Evolutionary conservation across 768 basidiomycete genomes (phyloP), one percentile per base, ranked within the genome.

Genomic region (Amanita thiersii): DNA sequence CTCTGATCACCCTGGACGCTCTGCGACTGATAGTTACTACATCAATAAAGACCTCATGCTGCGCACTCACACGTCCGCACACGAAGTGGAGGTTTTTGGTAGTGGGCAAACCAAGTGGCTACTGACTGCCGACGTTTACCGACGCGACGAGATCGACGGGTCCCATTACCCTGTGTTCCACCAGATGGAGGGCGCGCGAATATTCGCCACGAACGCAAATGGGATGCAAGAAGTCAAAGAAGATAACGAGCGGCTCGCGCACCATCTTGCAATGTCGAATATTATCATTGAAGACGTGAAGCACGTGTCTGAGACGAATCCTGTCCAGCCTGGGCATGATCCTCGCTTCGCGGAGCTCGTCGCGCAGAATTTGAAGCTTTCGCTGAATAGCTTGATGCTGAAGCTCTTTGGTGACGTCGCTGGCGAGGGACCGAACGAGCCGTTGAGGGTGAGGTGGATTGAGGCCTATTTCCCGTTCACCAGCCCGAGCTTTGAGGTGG

Each of bases 381-480:
- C 85, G 15, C 66, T 99, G 54, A 98, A 97, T 55, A 75, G 79
- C 31, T 67, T 99, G 38, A 75, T 99, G 50, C 68, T 92, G 40
- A 69, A 72, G 40, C 65, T 99, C 19, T 97, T 98, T 58, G 86
- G 86, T 3, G 71, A 68, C 6, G 68, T 59, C 8, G 68, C 66
- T 12, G 74, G 66, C 8, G 65, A 66, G 19, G 68, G 61, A 17
- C 66, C 65, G 12, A 66, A 73, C 26, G 75, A 86, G 37, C 93
- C 96, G 18, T 66, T 99, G 47, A 70, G 77, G 48, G 85, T 99
- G 19, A 71, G 96, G 15, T 99, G 96, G 96, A 97, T 98, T 49
- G 91, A 97, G 56, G 90, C 94, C 2, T 89, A 86, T 55, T 98
- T 99, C 64, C 96, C 96, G 1, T 99, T 94, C 71, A 99, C 96